These are phyloP conservation scores for Cinnamomum micranthum DNA, from an alignment of 164 flowering plant species.

Conservation along the genomic window DNA sequence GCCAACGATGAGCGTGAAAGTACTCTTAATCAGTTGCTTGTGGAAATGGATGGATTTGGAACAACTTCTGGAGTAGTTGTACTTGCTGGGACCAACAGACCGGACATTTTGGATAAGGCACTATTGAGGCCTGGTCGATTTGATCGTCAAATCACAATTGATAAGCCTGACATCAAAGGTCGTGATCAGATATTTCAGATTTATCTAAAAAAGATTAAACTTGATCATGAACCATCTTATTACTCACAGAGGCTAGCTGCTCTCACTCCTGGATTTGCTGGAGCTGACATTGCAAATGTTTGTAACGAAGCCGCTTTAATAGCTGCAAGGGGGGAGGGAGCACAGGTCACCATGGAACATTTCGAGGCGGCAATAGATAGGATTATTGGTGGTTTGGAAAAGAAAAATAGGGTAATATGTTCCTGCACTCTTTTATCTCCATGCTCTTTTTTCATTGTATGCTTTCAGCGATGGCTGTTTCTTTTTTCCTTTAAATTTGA, in stretches of 20 bases:
- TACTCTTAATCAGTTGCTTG: slow-evolving; percentile 86
- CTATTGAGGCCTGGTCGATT: slow-evolving; percentile 88
- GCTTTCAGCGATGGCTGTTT: no score
- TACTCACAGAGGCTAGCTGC: slow-evolving; percentile 87
- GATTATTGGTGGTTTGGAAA: slow-evolving; percentile 86
- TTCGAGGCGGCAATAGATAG: slow-evolving; percentile 88
- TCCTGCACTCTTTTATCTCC: no score
- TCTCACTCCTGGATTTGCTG: slow-evolving; percentile 91
- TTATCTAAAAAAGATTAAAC: slow-evolving; percentile 63
- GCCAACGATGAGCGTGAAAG: slow-evolving; percentile 87
- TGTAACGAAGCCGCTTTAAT: slow-evolving; percentile 90
- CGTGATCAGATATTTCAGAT: slow-evolving; percentile 76
- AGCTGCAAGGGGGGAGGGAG: slow-evolving; percentile 67
- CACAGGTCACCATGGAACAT: slow-evolving; percentile 60
- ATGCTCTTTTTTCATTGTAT: no score
- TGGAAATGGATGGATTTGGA: slow-evolving; percentile 97
- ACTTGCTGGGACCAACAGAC: slow-evolving; percentile 88
- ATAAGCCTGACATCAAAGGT: slow-evolving; percentile 83
- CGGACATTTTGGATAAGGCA: slow-evolving; percentile 88
- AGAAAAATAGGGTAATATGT: slow-evolving; percentile 67
- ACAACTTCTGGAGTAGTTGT: slow-evolving; percentile 87
- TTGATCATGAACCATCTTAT: slow-evolving; percentile 65
- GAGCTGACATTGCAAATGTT: slow-evolving; percentile 93
- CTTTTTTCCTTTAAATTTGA: no score
- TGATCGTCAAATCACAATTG: slow-evolving; percentile 82